These are phyloP conservation scores for Chenopodium album DNA, from an alignment of 148 eudicot genomes.

Conservation along the genomic window DNA sequence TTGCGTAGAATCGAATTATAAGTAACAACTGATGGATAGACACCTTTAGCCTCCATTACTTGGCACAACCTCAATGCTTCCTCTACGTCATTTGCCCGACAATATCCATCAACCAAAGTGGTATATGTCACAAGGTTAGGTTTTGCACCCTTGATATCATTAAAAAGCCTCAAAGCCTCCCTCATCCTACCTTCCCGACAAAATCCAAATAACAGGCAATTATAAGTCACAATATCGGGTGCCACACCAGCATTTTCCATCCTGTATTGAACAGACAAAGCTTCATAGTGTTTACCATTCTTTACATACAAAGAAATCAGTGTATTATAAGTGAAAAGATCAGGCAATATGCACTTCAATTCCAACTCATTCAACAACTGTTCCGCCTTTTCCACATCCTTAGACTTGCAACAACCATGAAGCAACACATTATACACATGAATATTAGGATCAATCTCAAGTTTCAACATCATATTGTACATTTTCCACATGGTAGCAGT, in stretches of 20 bases:
- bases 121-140: conserved; percentile 85
- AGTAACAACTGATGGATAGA: conserved; percentile 65
- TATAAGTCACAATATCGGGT: conserved; percentile 84
- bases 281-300: conserved; percentile 86
- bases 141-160: conserved; percentile 54
- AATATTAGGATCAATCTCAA: conserved; percentile 70
- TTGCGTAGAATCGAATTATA: conserved; percentile 77
- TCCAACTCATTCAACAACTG: conserved; percentile 73
- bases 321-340: conserved; percentile 78
- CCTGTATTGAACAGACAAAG: conserved; percentile 69
- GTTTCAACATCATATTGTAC: conserved; percentile 63
- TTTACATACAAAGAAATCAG: conserved; percentile 77
- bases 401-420: conserved; percentile 80
- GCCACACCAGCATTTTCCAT: conserved; percentile 63
- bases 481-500: conserved; percentile 65
- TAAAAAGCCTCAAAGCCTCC: conserved; percentile 78
- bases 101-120: conserved; percentile 83
- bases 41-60: conserved; percentile 63
- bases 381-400: conserved; percentile 75
- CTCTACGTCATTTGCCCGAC: conserved; percentile 61
- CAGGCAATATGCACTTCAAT: conserved; percentile 53
- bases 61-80: conserved; percentile 58
- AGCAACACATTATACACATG: conserved; percentile 76
- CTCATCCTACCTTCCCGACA: conserved; percentile 85
- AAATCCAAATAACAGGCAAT: conserved; percentile 67